Percentiles rank a stretch among this genome's conserved stretches.
Evolutionary conservation across 768 basidiomycete species (phyloP).

Genomic region (Aureoboletus auriporus): DNA sequence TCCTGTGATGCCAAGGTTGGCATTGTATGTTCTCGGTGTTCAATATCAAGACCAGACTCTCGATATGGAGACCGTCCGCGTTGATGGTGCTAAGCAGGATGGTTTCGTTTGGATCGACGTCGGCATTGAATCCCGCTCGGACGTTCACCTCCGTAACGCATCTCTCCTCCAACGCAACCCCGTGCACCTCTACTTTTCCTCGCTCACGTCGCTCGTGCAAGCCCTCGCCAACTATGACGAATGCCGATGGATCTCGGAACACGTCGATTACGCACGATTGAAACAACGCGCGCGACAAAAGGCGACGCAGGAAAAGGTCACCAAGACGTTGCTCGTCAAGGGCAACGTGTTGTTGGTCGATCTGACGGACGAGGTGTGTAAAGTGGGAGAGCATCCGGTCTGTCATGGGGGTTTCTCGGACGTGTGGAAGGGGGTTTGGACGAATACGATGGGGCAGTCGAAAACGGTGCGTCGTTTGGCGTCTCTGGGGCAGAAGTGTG

Average conservation of each 20-base stretch:
- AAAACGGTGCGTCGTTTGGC: constrained; percentile 10
- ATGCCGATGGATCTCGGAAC: constrained; percentile 52
- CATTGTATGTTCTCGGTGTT: constrained; percentile 49
- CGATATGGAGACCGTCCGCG: constrained; percentile 6
- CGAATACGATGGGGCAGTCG: constrained; percentile 39
- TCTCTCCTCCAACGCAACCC: constrained; percentile 55
- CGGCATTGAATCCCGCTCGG: constrained; percentile 47
- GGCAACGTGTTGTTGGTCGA: constrained; percentile 47
- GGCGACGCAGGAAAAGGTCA: constrained; percentile 49
- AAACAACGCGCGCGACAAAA: constrained; percentile 57
- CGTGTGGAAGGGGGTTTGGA: constrained; percentile 58
- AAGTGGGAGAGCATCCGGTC: constrained; percentile 44
- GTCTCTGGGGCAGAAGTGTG: too few relatives aligned
- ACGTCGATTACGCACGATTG: constrained; percentile 50
- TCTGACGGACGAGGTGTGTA: constrained; percentile 51
- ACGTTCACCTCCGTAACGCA: constrained; percentile 60
- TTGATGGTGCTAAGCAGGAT: constrained; percentile 3
- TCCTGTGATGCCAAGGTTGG: constrained; percentile 49
- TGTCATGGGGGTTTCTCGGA: constrained; percentile 57
- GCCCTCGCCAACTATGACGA: constrained; percentile 56
- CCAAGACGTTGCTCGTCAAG: constrained; percentile 51
- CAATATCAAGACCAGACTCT: constrained; percentile 10
- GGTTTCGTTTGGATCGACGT: constrained; percentile 39
- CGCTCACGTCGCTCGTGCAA: constrained; percentile 47
- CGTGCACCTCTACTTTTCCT: constrained; percentile 46